These are phyloP conservation scores for Salix arbutifolia DNA, from an alignment of 345 rosid genomes.

Conservation along the genomic window DNA sequence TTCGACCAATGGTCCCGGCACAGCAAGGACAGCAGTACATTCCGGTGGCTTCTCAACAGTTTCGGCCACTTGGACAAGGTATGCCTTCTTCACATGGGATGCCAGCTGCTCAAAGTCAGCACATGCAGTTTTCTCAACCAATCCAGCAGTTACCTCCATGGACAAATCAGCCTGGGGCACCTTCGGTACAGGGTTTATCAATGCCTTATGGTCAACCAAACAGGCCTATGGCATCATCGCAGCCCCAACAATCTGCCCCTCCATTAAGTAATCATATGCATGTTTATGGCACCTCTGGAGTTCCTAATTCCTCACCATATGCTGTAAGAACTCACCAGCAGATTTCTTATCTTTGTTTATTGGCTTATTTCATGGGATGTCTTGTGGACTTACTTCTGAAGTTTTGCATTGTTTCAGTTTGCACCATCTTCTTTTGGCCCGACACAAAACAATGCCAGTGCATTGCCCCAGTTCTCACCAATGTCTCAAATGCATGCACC, in stretches of 20 bases:
- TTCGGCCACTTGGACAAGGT: conserved; percentile 64
- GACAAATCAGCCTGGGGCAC: conserved; percentile 62
- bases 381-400: conserved; percentile 12
- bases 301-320: conserved; percentile 52
- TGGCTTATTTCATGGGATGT: not conserved
- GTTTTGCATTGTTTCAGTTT: conserved; percentile 41
- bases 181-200: conserved; percentile 56
- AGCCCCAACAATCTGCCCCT: conserved; percentile 46
- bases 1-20: conserved; percentile 57
- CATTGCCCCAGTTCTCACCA: conserved; percentile 53
- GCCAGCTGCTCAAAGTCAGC: conserved; percentile 53
- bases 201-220: conserved; percentile 54
- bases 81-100: conserved; percentile 49
- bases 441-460: conserved; percentile 44
- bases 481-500: conserved; percentile 53
- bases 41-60: conserved; percentile 61
- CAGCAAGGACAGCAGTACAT: conserved; percentile 67
- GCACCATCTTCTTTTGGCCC: conserved; percentile 59
- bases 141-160: conserved; percentile 67
- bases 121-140: conserved; percentile 61
- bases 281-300: conserved; percentile 51
- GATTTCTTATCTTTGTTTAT: conserved; percentile 9
- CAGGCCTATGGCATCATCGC: conserved; percentile 53
- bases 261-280: conserved; percentile 32
- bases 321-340: conserved; percentile 36